Evolutionary conservation across 2,329 filamentous ascomycete genomes (phyloP), one percentile per base, ranked within the genome.

Genomic region (Acrodontium crateriforme): DNA sequence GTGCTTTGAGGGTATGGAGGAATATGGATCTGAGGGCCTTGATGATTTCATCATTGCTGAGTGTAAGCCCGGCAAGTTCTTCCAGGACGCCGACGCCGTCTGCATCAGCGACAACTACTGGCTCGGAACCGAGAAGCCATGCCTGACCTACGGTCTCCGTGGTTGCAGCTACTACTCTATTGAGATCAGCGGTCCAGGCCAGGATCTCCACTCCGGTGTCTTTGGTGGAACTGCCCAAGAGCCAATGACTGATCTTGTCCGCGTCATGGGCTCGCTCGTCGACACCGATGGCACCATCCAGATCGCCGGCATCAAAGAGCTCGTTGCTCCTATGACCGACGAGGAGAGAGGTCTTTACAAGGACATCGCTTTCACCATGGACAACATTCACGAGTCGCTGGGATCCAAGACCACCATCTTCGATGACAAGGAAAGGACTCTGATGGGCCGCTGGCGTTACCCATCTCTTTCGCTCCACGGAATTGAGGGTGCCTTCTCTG

Each of bases 81-180:
- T 98, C 64, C 83, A 83, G 49, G 87, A 94, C 47, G 75, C 84
- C 18, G 89, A 98, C 43, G 89, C 85, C 5, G 83, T 95, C 35
- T 98, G 89, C 63, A 98, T 98, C 53, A 93, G 83, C 25, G 89
- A 98, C 60, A 98, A 98, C 70, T 98, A 98, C 74, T 98, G 89
- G 89, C 75, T 98, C 21, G 89, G 89, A 34, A 95, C 89, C 5
- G 84, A 95, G 69, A 94, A 94, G 69, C 89, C 89, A 9, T 98
- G 89, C 58, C 62, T 98, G 50, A 98, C 89, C 7, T 98, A 98
- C 55, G 89, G 89, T 45, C 78, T 98, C 38, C 80, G 89, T 42
- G 89, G 89, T 29, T 91, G 82, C 74, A 95, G 91, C 65, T 98
- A 98, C 70, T 98, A 95, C 66, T 81, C 78, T 28, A 60, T 98